phyloP scores from a whole-genome alignment of 306 rosid genomes.

The Notholithocarpus densiflorus region DNA sequence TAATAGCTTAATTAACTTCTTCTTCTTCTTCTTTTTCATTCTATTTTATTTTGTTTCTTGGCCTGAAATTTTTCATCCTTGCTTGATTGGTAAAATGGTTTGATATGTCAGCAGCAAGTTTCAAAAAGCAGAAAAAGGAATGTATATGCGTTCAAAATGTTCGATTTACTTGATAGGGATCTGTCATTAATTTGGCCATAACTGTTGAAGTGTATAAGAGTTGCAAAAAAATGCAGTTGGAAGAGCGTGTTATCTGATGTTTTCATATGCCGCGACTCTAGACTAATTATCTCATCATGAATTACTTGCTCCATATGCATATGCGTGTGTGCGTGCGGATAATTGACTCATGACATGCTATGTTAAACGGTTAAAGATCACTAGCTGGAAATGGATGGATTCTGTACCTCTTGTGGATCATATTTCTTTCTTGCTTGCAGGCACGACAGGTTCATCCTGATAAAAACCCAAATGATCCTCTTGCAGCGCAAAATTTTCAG shows the following conservation, averaged over 20 bases:
- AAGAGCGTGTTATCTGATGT: neutral
- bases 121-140: too few relatives aligned
- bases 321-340: neutral
- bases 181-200: neutral
- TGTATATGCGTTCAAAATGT: neutral
- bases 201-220: neutral
- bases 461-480: constrained; percentile 95
- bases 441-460: constrained; percentile 99
- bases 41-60: neutral
- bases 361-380: constrained; percentile 7
- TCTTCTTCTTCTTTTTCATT: neutral
- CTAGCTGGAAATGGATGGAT: neutral
- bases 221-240: neutral
- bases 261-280: too few relatives aligned
- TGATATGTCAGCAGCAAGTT: too few relatives aligned
- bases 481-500: constrained; percentile 97
- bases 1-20: neutral
- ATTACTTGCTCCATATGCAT: neutral
- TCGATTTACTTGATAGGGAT: neutral
- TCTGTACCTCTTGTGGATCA: neutral
- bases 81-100: neutral
- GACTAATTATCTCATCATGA: too few relatives aligned
- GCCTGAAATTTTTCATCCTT: neutral
- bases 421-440: constrained; percentile 40
- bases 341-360: neutral